Base-by-base conservation (phyloP, 2,329 filamentous ascomycete species). In the Talaromyces sp. region DNA sequence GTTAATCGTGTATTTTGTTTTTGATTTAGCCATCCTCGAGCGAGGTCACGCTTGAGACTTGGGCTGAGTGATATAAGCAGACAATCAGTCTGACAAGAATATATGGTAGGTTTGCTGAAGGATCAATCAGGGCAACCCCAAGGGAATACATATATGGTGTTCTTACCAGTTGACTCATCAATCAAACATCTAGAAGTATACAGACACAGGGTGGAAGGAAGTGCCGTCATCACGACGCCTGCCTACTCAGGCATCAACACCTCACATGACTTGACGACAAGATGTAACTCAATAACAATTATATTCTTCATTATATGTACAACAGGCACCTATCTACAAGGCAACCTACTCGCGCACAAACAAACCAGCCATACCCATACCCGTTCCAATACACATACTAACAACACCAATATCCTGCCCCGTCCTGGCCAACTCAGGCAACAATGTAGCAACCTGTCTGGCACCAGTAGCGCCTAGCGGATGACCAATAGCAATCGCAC, bases 321-420 rank as follows among this genome's bases (percentile, higher is more conserved):
- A 56, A 56, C 10, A 56, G 25, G 25, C 47, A 29, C 17, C n/a
- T 11, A 31, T 36, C n/a, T 22, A 22, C n/a, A 22, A 22, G n/a
- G 11, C 31, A 43, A 54, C 65, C 40, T 63, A 89, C 77, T 90
- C 88, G 70, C 85, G 80, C 60, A 89, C 86, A 77, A 90, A 88
- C 77, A 89, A 75, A 29, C 85, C 86, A 2, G 88, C 88, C 86
- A 91, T 90, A 17, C 89, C 89, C 88, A 91, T 91, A n/a, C 89
- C 89, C 0, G 90, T 92, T 17, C 90, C 90, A 66, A 93, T 87
- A 77, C 93, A 97, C 91, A 97, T 96, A 73, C 90, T 95, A 64
- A 96, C 86, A 53, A 97, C 91, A 70, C 93, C 93, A 58, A 96
- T 82, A 77, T 94, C 84, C 66, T 90, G 84, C 0, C 88, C 85